Percentiles rank a stretch among this genome's conserved stretches.
Conservation (phyloP, 306 rosid genomes). For the Fragaria nilgerrensis region DNA sequence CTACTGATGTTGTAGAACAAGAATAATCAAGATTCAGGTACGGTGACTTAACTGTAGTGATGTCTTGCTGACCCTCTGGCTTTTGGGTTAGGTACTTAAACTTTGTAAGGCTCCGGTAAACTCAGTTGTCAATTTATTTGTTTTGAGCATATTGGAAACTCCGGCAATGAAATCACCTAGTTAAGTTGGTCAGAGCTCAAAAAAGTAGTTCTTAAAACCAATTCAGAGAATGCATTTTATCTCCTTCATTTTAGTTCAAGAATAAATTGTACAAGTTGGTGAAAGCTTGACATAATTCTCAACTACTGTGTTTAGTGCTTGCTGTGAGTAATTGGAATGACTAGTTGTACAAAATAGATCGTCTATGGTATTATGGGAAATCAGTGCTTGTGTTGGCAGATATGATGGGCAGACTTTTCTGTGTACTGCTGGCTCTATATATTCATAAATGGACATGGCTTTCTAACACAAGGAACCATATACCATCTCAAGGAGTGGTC, state of each 20-base stretch:
- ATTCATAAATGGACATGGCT: neutral
- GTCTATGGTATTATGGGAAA: neutral
- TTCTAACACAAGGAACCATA: neutral
- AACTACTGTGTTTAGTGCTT: neutral
- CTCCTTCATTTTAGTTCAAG: neutral
- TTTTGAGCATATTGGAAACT: conserved; percentile 4
- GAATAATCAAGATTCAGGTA: conserved; percentile 15
- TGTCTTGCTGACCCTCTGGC: conserved; percentile 26
- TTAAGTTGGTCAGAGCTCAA: conserved; percentile 17
- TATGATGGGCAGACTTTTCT: neutral
- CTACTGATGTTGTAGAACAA: conserved; percentile 20
- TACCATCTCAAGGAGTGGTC: neutral
- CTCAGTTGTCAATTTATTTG: conserved; percentile 18
- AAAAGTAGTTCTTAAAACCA: neutral
- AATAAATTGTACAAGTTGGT: neutral
- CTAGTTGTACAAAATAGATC: neutral
- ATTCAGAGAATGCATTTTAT: neutral
- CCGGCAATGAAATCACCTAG: conserved; percentile 11
- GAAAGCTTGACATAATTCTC: neutral
- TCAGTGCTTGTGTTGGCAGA: neutral
- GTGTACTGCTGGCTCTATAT: neutral
- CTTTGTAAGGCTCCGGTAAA: conserved; percentile 1
- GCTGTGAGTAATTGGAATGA: neutral
- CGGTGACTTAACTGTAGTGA: conserved; percentile 18
- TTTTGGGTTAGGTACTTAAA: conserved; percentile 23